Evolutionary conservation across 2,329 filamentous ascomycete species (phyloP).

Genomic region (Clarireedia hainanense): DNA sequence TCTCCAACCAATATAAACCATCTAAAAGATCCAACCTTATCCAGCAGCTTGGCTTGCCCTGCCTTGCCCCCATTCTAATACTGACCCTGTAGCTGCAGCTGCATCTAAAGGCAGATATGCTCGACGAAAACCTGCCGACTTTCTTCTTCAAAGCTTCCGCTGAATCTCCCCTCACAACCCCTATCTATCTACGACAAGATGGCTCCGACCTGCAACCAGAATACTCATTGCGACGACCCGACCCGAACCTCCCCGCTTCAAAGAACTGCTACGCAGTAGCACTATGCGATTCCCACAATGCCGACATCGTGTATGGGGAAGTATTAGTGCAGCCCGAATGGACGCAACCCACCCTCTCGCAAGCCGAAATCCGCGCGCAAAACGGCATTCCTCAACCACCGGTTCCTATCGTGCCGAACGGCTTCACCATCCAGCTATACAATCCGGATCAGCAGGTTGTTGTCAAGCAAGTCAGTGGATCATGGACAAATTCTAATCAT

Average conservation of each 20-base stretch:
- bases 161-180: slow-evolving; percentile 47
- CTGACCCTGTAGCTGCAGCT: not conserved
- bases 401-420: slow-evolving; percentile 65
- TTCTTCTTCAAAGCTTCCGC: slow-evolving; percentile 45
- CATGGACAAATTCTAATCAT: slow-evolving; percentile 70
- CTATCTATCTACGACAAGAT: slow-evolving; percentile 55
- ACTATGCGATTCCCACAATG: slow-evolving; percentile 72
- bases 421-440: slow-evolving; percentile 83
- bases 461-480: slow-evolving; percentile 63
- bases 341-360: slow-evolving; percentile 72
- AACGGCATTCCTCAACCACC: slow-evolving; percentile 58
- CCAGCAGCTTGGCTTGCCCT: too few relatives aligned
- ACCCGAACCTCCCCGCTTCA: slow-evolving; percentile 60
- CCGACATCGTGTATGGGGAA: slow-evolving; percentile 80
- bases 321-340: slow-evolving; percentile 79
- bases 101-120: slow-evolving; percentile 44
- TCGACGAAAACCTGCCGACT: slow-evolving; percentile 89
- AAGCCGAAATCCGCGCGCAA: slow-evolving; percentile 68
- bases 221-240: slow-evolving; percentile 71
- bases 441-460: slow-evolving; percentile 80
- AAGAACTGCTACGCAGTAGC: slow-evolving; percentile 82
- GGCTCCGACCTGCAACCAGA: slow-evolving; percentile 73
- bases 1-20: too few relatives aligned
- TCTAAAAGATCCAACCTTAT: too few relatives aligned
- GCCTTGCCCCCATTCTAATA: not conserved